Evolutionary conservation across 345 rosid species (phyloP).

Genomic region (Ceriops zippeliana): DNA sequence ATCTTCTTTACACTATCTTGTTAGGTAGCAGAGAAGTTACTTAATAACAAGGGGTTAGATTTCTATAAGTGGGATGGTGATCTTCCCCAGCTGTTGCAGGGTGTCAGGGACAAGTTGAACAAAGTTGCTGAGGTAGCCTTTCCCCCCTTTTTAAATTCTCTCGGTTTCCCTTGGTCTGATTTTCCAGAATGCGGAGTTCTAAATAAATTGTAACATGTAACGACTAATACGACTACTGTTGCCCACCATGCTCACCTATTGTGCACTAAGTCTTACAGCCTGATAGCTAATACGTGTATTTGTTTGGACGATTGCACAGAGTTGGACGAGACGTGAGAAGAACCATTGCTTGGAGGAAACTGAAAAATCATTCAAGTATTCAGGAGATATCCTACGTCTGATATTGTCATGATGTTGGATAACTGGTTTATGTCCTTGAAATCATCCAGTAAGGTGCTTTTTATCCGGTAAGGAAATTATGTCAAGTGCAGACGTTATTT

Average conservation of each 20-base stretch:
- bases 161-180: background rate
- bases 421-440: background rate
- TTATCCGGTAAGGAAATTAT: too few species aligned
- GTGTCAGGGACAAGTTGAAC: slow-evolving; percentile 77
- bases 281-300: slow-evolving; percentile 9
- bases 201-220: background rate
- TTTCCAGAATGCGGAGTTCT: background rate
- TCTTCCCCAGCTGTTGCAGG: slow-evolving; percentile 65
- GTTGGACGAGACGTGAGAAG: slow-evolving; percentile 91
- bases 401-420: slow-evolving; percentile 46
- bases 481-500: too few species aligned
- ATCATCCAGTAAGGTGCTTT: too few species aligned
- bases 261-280: background rate
- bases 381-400: slow-evolving; percentile 86
- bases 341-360: slow-evolving; percentile 92
- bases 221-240: background rate
- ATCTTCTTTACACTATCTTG: background rate
- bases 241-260: too few species aligned
- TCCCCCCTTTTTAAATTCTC: background rate
- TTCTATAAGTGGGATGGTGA: slow-evolving; percentile 94
- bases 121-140: slow-evolving; percentile 58
- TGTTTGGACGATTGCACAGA: slow-evolving; percentile 31
- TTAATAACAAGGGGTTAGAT: slow-evolving; percentile 58
- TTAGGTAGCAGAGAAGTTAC: slow-evolving; percentile 72
- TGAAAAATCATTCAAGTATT: slow-evolving; percentile 82